Base-by-base conservation (phyloP, 2,329 filamentous ascomycete genomes). In the Colletotrichum shisoi region DNA sequence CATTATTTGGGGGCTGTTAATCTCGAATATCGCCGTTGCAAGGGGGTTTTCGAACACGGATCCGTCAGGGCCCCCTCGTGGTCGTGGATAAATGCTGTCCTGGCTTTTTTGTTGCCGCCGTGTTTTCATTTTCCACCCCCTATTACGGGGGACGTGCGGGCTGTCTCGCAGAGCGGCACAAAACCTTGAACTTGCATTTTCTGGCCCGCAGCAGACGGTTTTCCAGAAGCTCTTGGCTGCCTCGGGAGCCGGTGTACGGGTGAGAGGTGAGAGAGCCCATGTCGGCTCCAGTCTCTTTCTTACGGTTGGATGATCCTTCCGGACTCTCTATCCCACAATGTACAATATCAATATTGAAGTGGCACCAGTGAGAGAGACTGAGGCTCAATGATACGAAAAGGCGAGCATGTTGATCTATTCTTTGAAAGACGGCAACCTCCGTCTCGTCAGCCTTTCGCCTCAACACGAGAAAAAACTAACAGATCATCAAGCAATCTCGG, bases 201-300 rank as follows among this genome's bases (percentile, higher is more conserved):
- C 48, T 39, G 61, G 53, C 54, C 53, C 49, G 44, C 49, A 59
- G 24, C 46, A 64, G 48, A 52, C 42, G 63, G 56, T 65, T 53
- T 68, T 68, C 54, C 39, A 59, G 61, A 60, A 60, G 48, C 27
- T 56, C 62, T 65, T 54, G 56, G 56, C 65, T 31, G 54, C 37
- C 31, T 34, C 31, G 31, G 24, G n/a, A 45, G 57, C 21, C 21
- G 51, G 62, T 48, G 44, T 54, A 37, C n/a, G n/a, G n/a, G 19
- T 17, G n/a, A 13, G 15, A 19, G 11, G 17, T 3, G 48, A 21
- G 52, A 19, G 13, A 46, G 37, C 53, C 54, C 64, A 49, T 40
- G 42, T 54, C 64, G 54, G 51, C 46, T 65, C 62, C 51, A 68
- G 49, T 56, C 17, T 9, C n/a, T 34, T n/a, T 49, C 17, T 49